A percentile compares a stretch with the other conserved stretches of the same genome.
Evolutionary conservation across 208 protist species (phyloP).

Genomic region (Leptomonas pyrrhocoris): DNA sequence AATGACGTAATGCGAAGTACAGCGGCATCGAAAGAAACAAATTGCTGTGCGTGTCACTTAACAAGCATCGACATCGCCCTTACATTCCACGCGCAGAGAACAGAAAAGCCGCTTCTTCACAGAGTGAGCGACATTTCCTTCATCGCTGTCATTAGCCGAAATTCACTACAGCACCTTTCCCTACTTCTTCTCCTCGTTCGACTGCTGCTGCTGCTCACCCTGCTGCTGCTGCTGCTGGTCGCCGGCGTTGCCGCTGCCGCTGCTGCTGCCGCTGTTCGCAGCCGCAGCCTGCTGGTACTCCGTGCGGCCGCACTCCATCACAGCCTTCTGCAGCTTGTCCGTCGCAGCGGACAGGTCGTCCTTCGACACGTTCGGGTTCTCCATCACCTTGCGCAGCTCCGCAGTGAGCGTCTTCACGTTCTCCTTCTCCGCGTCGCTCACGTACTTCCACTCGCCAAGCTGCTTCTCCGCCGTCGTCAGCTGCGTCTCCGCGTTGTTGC

Average conservation of each 20-base stretch:
- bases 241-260: conserved; percentile 35
- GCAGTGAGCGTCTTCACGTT: conserved; percentile 61
- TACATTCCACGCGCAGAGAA: too few species aligned
- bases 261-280: conserved; percentile 72
- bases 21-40: too few species aligned
- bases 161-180: too few species aligned
- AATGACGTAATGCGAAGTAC: too few species aligned
- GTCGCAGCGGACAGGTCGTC: conserved; percentile 64
- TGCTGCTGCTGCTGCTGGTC: conserved; percentile 6
- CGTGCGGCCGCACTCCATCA: conserved; percentile 81
- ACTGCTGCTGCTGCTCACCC: conserved; percentile 19
- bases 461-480: conserved; percentile 75
- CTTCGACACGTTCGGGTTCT: conserved; percentile 73
- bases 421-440: conserved; percentile 79
- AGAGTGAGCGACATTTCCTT: too few species aligned
- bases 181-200: conserved; percentile 20
- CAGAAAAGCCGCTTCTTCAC: too few species aligned
- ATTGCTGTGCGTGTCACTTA: too few species aligned
- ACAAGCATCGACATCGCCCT: too few species aligned
- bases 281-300: conserved; percentile 82
- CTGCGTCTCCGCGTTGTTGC: conserved; percentile 85
- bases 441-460: conserved; percentile 87
- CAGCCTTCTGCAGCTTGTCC: conserved; percentile 88
- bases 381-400: conserved; percentile 77
- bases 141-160: too few species aligned